A percentile compares a stretch with the other conserved stretches of the same genome.
These are phyloP conservation scores for Acarospora socialis DNA, from an alignment of 2,329 filamentous ascomycete genomes.

Conservation along the genomic window DNA sequence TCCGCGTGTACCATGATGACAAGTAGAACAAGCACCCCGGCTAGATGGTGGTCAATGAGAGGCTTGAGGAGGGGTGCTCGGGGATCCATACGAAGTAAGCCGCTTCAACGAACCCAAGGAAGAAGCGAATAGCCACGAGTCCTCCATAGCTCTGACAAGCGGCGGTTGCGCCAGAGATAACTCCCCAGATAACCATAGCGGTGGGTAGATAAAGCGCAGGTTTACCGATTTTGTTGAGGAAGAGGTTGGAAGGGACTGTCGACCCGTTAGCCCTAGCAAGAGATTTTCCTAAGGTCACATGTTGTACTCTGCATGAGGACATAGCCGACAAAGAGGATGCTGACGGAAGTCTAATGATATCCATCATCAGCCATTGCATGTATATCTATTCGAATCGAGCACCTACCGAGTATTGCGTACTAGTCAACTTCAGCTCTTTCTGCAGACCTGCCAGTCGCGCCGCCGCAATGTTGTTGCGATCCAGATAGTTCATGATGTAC, in stretches of 20 bases:
- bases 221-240: conserved; percentile 37
- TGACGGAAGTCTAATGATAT: conserved; percentile 26
- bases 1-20: conserved; percentile 53
- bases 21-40: conserved; percentile 48
- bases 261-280: conserved; percentile 5
- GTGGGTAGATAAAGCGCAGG: conserved; percentile 38
- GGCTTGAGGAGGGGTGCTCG: too few relatives aligned
- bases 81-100: conserved; percentile 34
- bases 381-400: neutral
- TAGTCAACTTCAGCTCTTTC: conserved; percentile 30
- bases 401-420: conserved; percentile 28
- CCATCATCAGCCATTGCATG: too few relatives aligned
- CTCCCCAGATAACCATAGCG: conserved; percentile 46
- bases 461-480: conserved; percentile 44
- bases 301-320: conserved; percentile 47
- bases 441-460: conserved; percentile 39
- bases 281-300: neutral
- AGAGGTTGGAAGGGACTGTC: conserved; percentile 34
- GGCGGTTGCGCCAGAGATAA: conserved; percentile 44
- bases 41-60: neutral
- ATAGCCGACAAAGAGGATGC: conserved; percentile 43
- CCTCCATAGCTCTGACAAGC: conserved; percentile 37
- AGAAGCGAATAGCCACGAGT: conserved; percentile 43
- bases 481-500: conserved; percentile 63
- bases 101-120: conserved; percentile 48